A percentile compares a stretch with the other conserved stretches of the same genome.
Conservation (phyloP, 768 basidiomycete genomes). For the Psilocybe cyanescens region DNA sequence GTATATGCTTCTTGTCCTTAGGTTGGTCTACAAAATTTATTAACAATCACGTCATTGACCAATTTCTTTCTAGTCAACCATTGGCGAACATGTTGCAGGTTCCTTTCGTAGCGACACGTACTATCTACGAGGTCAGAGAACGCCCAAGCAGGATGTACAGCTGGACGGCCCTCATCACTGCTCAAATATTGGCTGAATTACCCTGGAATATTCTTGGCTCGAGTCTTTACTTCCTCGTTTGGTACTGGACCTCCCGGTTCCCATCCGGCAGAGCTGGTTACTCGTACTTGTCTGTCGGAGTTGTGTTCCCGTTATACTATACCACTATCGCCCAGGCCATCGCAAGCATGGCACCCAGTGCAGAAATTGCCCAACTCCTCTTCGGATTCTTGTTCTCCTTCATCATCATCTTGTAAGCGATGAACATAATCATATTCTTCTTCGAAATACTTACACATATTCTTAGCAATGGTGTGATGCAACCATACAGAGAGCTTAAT, state of each 20-base stretch:
- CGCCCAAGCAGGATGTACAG: constrained; percentile 65
- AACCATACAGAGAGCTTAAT: constrained; percentile 44
- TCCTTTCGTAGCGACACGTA: constrained; percentile 56
- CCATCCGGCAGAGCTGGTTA: constrained; percentile 54
- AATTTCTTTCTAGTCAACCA: constrained; percentile 37
- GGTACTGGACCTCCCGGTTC: constrained; percentile 73
- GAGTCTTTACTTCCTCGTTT: constrained; percentile 61
- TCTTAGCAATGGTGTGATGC: constrained; percentile 60
- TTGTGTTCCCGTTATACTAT: constrained; percentile 64
- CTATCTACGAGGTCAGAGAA: constrained; percentile 69
- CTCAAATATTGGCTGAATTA: constrained; percentile 57
- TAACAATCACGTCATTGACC: background rate
- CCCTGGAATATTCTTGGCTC: constrained; percentile 66
- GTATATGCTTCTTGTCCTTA: constrained; percentile 54
- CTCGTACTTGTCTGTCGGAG: constrained; percentile 53
- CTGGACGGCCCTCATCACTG: constrained; percentile 60
- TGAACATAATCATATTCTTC: background rate
- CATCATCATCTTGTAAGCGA: constrained; percentile 58
- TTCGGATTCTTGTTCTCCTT: constrained; percentile 66
- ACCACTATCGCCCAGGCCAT: constrained; percentile 62
- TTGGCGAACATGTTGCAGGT: constrained; percentile 66
- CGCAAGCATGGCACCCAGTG: constrained; percentile 61
- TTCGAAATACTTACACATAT: background rate
- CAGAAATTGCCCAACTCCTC: constrained; percentile 60
- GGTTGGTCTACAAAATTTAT: constrained; percentile 17